Evolutionary conservation across 1,139 yeast genomes (phyloP).

Genomic region (Geotrichum aggregatum): DNA sequence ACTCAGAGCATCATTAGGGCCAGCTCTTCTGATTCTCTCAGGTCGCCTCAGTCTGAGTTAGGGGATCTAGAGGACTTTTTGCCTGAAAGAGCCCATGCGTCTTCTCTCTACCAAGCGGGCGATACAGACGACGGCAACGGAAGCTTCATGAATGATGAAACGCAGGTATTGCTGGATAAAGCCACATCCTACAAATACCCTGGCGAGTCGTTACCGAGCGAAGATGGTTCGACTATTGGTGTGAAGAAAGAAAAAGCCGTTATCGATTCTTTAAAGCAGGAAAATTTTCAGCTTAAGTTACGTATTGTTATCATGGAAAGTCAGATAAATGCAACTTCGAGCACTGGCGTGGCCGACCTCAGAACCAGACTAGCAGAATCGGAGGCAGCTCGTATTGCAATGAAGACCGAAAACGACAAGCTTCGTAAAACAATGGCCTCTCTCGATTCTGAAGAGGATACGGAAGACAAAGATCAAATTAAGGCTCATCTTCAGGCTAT

Average conservation of each 20-base stretch:
- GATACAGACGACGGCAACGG: background rate
- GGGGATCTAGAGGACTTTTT: constrained; percentile 15
- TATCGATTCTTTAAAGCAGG: constrained; percentile 23
- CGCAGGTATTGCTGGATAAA: constrained; percentile 3
- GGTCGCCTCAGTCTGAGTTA: constrained; percentile 11
- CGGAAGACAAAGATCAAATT: constrained; percentile 10
- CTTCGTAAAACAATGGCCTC: constrained; percentile 22
- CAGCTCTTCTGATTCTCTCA: constrained; percentile 8
- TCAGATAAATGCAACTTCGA: constrained; percentile 22
- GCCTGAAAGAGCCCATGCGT: constrained; percentile 1
- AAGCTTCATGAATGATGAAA: constrained; percentile 7
- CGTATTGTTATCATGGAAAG: constrained; percentile 25
- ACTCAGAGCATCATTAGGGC: background rate
- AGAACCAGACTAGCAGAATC: constrained; percentile 24
- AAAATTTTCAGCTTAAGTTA: constrained; percentile 26
- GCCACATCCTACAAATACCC: constrained; percentile 3
- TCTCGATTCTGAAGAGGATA: constrained; percentile 11
- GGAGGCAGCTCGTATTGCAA: constrained; percentile 23
- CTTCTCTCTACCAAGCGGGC: background rate
- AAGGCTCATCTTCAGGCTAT: constrained; percentile 1
- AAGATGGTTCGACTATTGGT: constrained; percentile 9
- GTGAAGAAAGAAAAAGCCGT: constrained; percentile 15
- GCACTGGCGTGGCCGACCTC: constrained; percentile 25
- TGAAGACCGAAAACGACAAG: constrained; percentile 25
- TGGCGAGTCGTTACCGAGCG: background rate